phyloP scores from a whole-genome alignment of 2,329 filamentous ascomycete species.

The Penicillium sp. region DNA sequence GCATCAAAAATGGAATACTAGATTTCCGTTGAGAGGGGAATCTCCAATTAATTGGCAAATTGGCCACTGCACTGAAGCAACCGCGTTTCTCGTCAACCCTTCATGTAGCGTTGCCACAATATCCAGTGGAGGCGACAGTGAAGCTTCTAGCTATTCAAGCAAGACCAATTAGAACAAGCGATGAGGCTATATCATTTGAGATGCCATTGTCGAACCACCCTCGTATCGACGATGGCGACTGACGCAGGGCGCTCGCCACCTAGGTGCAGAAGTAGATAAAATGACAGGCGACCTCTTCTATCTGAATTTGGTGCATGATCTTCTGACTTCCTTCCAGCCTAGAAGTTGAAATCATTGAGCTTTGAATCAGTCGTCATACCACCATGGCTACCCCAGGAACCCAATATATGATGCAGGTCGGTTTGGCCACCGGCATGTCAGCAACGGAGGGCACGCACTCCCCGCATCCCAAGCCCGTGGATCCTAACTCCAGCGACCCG shows the following conservation, averaged over 20 bases:
- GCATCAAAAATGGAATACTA: neutral
- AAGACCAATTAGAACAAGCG: neutral
- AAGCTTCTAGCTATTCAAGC: neutral
- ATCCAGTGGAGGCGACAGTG: neutral
- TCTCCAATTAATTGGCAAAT: no score
- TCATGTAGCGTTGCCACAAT: neutral
- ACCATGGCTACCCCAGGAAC: slow-evolving; percentile 17
- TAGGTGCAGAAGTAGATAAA: neutral
- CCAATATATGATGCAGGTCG: slow-evolving; percentile 23
- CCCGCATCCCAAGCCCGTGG: slow-evolving; percentile 18
- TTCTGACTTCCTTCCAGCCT: neutral
- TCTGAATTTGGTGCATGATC: neutral
- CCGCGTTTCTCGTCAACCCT: neutral
- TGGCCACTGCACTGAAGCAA: neutral
- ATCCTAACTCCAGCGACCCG: slow-evolving; percentile 18
- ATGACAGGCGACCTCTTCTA: neutral
- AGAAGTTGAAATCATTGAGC: neutral
- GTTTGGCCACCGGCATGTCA: slow-evolving; percentile 22
- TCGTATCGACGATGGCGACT: neutral
- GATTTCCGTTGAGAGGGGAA: neutral
- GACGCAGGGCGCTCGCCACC: neutral
- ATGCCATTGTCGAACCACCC: neutral
- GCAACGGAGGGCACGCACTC: slow-evolving; percentile 21
- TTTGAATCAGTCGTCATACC: neutral
- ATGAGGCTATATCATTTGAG: neutral